Percentiles rank a stretch among this genome's conserved stretches.
phyloP scores from a whole-genome alignment of 2,329 filamentous ascomycete species.

The Sporothrix sp. region DNA sequence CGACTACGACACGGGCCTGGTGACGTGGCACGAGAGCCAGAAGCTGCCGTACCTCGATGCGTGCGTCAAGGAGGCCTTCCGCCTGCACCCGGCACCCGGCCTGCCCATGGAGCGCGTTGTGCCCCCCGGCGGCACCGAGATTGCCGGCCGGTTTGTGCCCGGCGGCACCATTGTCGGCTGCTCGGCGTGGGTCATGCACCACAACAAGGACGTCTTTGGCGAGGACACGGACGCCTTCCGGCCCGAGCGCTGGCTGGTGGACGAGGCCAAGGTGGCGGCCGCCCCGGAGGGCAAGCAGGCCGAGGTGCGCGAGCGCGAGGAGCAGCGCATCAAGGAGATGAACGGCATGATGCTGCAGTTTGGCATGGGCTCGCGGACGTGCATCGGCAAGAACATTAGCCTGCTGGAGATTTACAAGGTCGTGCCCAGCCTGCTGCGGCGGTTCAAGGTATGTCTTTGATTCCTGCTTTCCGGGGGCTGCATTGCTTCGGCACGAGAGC shows the following conservation, averaged over 20 bases:
- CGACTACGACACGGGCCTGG: slow-evolving; percentile 46
- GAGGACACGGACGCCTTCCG: slow-evolving; percentile 54
- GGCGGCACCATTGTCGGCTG: slow-evolving; percentile 67
- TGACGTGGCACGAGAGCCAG: slow-evolving; percentile 61
- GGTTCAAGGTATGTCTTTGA: slow-evolving; percentile 48
- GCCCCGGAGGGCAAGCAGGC: slow-evolving; percentile 4
- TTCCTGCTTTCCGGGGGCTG: not conserved
- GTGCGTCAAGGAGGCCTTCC: slow-evolving; percentile 67
- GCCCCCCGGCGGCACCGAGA: slow-evolving; percentile 52
- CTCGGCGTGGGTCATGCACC: slow-evolving; percentile 66
- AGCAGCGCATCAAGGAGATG: slow-evolving; percentile 54
- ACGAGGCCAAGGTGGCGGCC: slow-evolving; percentile 24
- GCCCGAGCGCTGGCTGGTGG: slow-evolving; percentile 57
- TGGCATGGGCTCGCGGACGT: slow-evolving; percentile 60
- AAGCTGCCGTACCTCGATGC: slow-evolving; percentile 67
- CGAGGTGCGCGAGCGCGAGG: slow-evolving; percentile 28
- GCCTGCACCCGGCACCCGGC: slow-evolving; percentile 64
- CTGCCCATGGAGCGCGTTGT: slow-evolving; percentile 65
- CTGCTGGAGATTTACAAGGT: slow-evolving; percentile 55
- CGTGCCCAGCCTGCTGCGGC: slow-evolving; percentile 49
- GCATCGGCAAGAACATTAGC: slow-evolving; percentile 59
- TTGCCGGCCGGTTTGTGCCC: slow-evolving; percentile 51
- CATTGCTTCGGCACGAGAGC: not conserved
- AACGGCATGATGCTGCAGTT: slow-evolving; percentile 64
- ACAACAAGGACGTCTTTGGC: slow-evolving; percentile 58